Base-by-base conservation (phyloP, 495 filamentous ascomycete genomes). In the Rhizodiscina lignyota region DNA sequence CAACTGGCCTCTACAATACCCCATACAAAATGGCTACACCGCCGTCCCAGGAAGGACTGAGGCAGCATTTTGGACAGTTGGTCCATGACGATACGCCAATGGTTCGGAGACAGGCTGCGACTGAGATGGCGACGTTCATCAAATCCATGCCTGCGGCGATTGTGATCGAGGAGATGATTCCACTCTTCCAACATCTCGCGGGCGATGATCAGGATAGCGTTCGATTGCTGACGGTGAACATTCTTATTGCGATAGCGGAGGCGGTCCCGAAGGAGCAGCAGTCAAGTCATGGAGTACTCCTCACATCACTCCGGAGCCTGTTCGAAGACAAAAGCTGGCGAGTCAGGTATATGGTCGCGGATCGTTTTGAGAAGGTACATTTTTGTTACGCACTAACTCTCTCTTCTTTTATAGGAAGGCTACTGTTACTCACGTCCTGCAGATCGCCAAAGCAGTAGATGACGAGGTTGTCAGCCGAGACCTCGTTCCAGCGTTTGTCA, bases 251-350 rank as follows among this genome's bases (percentile, higher is more conserved):
- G 19, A 92, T 96, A 48, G 89, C 91, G 32, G 91, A 97, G 58
- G 83, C 84, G 31, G 86, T 97, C 6, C 89, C 89, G 38, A 94
- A 96, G 58, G 89, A 96, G 51, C 85, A 96, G 51, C 91, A 96
- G 58, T 75, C 79, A 24, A 94, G 85, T 64, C 87, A 96, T 53
- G 86, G 84, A 27, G 82, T 94, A 30, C 61, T 97, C 38, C 64
- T 97, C 48, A 84, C 80, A 16, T 84, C 89, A 35, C 58, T 97
- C 50, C 77, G 89, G 44, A 89, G 67, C 58, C 60, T 97, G 43
- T 94, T 96, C 59, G 86, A 94, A 51, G 89, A 97, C 54, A 94
- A 94, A 67, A 94, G 91, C 61, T 97, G 89, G 89, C 73, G 89
- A 47, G 89, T 97, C 33, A 70, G 89, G 54, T 97, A 96, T 56